Evolutionary conservation across 2,329 filamentous ascomycete genomes (phyloP).

Genomic region (Colletotrichum tamarilloi): DNA sequence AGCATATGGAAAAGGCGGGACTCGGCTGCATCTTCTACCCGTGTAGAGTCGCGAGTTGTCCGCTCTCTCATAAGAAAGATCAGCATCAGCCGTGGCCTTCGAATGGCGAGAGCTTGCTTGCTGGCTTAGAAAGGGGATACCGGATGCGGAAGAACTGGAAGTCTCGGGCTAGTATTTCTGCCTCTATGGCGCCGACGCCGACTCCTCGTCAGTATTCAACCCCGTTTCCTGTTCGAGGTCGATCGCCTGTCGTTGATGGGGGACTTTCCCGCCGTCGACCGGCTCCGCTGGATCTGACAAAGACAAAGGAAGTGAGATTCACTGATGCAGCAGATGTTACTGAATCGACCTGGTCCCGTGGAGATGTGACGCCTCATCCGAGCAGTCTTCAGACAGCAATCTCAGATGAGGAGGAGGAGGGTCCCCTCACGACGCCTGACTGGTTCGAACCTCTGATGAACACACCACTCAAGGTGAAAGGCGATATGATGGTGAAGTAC

Average conservation of each 20-base stretch:
- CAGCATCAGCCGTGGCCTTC: neutral
- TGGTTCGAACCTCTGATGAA: neutral
- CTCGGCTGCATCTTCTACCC: slow-evolving; percentile 3
- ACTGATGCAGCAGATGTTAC: neutral
- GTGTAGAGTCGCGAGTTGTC: neutral
- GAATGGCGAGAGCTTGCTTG: neutral
- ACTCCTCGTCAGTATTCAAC: neutral
- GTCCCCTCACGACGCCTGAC: neutral
- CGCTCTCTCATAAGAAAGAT: neutral
- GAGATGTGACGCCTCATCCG: neutral
- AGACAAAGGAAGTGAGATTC: neutral
- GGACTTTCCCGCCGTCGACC: too few species aligned
- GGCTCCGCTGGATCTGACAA: neutral
- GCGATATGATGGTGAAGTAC: neutral
- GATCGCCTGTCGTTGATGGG: neutral
- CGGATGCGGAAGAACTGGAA: neutral
- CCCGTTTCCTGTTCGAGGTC: neutral
- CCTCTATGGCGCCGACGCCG: neutral
- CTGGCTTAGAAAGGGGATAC: neutral
- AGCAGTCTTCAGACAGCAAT: neutral
- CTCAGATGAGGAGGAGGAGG: neutral
- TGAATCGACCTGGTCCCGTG: neutral
- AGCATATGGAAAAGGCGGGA: neutral
- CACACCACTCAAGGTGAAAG: neutral
- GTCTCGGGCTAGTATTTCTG: neutral